Evolutionary conservation across 2,329 filamentous ascomycete genomes (phyloP), one percentile per base, ranked within the genome.

Genomic region (Akanthomyces uredinophilus): DNA sequence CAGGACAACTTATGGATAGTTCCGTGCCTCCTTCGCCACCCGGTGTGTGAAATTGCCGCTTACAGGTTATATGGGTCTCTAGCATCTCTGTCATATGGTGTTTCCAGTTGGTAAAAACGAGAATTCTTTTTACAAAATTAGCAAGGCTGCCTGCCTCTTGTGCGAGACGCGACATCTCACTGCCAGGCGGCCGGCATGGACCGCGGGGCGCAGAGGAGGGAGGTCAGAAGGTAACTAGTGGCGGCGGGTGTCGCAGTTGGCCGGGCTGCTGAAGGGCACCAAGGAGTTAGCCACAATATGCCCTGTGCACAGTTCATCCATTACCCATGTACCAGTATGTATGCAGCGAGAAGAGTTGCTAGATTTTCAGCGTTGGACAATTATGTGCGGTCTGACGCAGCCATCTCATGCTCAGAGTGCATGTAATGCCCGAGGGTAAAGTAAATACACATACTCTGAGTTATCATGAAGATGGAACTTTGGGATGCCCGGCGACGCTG

Each of bases 191-290:
- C 16, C 24, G n/a, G 41, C 10, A 18, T 13, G 13, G 35, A 41
- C 35, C 39, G 29, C 29, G 37, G 32, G n/a, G 18, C 22, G 22
- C 24, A 32, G 41, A 46, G 24, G n/a, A n/a, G n/a, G n/a, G n/a
- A n/a, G 49, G 53, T 13, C 27, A 56, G n/a, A n/a, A n/a, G n/a
- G n/a, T n/a, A n/a, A n/a, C n/a, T 27, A 39, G 53, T 56, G 39
- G 24, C 43, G 39, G 53, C 39, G 53, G 41, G 32, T 56, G 53
- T 56, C 53, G 39, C 53, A 56, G 20, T 55, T 35, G 32, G 32
- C 6, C 32, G 7, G 32, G 32, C 32, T 35, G 8, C 49, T 14
- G 4, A 16, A 39, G 16, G 44, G 5, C 14, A 3, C 22, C 22
- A 27, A 13, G 37, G 8, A n/a, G n/a, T n/a, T 46, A 22, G 5